Conservation (phyloP, 139 green algal species). For the Klebsormidium nitens region DNA sequence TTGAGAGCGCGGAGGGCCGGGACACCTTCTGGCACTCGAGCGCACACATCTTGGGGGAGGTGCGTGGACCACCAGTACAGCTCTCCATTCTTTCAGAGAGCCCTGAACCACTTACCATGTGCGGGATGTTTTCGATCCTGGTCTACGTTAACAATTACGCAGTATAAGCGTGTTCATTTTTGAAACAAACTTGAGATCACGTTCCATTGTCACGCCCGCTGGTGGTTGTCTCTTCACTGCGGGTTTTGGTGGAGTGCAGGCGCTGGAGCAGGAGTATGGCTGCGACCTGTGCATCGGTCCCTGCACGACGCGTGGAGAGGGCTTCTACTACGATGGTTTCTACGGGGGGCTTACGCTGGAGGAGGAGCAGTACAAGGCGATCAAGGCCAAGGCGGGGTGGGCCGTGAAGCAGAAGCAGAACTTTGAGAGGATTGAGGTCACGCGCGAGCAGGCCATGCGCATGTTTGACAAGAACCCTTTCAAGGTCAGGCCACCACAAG, state of each 20-base stretch:
- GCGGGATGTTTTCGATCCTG: too few species aligned
- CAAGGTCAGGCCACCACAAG: constrained; percentile 55
- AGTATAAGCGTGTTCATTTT: too few species aligned
- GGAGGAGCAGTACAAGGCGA: constrained; percentile 57
- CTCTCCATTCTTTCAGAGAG: not conserved
- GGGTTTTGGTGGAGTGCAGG: constrained; percentile 11
- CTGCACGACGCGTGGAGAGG: constrained; percentile 42
- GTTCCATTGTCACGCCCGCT: too few species aligned
- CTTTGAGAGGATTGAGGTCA: constrained; percentile 88
- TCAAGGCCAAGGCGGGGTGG: constrained; percentile 51
- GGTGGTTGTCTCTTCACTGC: too few species aligned
- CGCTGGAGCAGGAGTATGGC: constrained; percentile 87
- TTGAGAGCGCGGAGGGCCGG: constrained; percentile 75
- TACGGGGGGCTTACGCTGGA: constrained; percentile 76
- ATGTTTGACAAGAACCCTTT: constrained; percentile 99
- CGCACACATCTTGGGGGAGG: constrained; percentile 89
- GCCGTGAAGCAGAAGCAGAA: constrained; percentile 77
- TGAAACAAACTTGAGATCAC: too few species aligned
- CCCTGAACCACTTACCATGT: too few species aligned
- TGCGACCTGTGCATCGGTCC: constrained; percentile 95
- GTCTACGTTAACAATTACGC: too few species aligned
- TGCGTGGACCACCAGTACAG: constrained; percentile 23
- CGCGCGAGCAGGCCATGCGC: constrained; percentile 78
- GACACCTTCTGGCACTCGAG: constrained; percentile 96
- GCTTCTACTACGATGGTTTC: constrained; percentile 99